Evolutionary conservation across 305 asterid genomes (phyloP).

Genomic region (Fraxinus dipetala): DNA sequence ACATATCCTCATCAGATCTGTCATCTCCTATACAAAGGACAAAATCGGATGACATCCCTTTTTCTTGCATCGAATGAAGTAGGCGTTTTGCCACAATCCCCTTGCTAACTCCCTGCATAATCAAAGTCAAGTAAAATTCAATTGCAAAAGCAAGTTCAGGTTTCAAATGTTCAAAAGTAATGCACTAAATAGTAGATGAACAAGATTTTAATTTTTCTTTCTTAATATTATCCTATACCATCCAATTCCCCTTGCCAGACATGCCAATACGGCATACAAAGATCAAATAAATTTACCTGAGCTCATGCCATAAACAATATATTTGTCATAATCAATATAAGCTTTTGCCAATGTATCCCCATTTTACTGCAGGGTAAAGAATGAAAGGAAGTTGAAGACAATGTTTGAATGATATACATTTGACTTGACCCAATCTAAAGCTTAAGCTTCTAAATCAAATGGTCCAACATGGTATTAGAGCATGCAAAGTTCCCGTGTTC

Average conservation of each 20-base stretch:
- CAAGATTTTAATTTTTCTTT: neutral
- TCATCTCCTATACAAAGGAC: conserved; percentile 59
- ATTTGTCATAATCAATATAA: neutral
- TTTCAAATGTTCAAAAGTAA: neutral
- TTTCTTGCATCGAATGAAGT: conserved; percentile 41
- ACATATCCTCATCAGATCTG: conserved; percentile 56
- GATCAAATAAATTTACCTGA: neutral
- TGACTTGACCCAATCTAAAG: neutral
- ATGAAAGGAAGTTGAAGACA: neutral
- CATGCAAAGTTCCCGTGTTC: neutral
- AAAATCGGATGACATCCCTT: conserved; percentile 42
- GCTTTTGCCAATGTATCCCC: neutral
- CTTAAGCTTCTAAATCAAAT: neutral
- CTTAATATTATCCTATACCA: neutral
- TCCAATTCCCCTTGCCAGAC: neutral
- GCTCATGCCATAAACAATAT: neutral
- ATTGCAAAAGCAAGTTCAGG: neutral
- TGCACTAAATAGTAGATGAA: neutral
- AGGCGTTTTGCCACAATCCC: conserved; percentile 54
- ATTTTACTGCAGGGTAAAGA: neutral
- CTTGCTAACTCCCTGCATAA: conserved; percentile 49
- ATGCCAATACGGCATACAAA: neutral
- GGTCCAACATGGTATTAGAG: neutral
- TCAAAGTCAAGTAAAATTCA: neutral
- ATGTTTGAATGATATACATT: neutral